Base-by-base conservation (phyloP, 139 green algal species). In the Closterium sp. region DNA sequence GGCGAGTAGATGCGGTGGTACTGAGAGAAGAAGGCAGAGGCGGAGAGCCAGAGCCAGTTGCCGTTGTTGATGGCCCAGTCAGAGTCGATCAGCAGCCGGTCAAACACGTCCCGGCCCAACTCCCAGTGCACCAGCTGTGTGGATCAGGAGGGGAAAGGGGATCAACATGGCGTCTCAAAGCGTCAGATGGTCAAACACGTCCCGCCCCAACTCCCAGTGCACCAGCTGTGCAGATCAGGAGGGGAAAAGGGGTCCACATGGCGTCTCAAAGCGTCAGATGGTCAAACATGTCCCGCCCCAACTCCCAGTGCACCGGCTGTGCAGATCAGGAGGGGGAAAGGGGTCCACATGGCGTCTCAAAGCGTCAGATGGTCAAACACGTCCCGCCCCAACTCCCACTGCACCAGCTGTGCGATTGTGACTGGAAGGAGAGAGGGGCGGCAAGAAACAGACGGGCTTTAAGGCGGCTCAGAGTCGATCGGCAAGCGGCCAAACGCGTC, bases 31-130 rank as follows among this genome's bases (percentile, higher is more conserved):
- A 99, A 99, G 33, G 96, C 95, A 10, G 86, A 96, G 34, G 95
- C 95, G 25, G 90, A 96, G 33, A 99, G 95, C 97, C 98, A 99
- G 96, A 98, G 97, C 98, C 97, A 98, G 95, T 98, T 99, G 92
- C 93, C 96, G 85, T 95, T 95, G 94, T 98, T 98, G 12, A 98
- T 90, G 64, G 87, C 84, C 94, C 95, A 97, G 95, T 98, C 97
- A 28, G 89, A 95, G 90, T 99, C 97, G 1, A 99, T 93, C 2
- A 99, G 96, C 55, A 97, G 92, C 85, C 96, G 94, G 94, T 99
- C 97, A 94, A 99, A 99, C 36, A 98, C 96, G 34, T 97, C 96
- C 69, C 96, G 91, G 2, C 98, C 97, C 30, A 84, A 84, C 95
- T 98, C 97, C 97, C 98, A 99, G 94, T 91, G 94, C 36, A 97